Base-by-base conservation (phyloP, 345 rosid species). In the Citrus sp. region DNA sequence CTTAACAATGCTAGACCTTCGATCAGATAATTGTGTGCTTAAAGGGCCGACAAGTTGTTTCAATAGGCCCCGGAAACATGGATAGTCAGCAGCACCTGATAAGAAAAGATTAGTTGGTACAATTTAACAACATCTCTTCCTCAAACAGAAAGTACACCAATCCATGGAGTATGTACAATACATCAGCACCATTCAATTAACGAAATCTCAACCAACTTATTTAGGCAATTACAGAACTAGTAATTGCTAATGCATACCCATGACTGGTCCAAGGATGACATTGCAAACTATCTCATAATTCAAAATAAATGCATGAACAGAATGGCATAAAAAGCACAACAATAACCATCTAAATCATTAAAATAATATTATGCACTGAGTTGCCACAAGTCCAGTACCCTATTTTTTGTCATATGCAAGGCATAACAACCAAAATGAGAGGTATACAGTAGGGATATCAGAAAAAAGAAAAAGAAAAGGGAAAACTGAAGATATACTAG, bases 1-100 rank as follows among this genome's bases (percentile, higher is more conserved):
- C 88, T 96, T 96, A 69, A 96, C 99, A 72, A 96, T 89, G 86
- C 84, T 96, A 73, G 99, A 96, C 86, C 99, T 96, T 70, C 99
- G 88, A 82, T 96, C 99, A 54, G 97, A 87, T 82, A 96, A 87
- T 68, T 96, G 99, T 61, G 89, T 81, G 79, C 92, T 92, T 78
- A 96, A 80, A 77, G 98, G 98, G 46, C 92, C 92, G 79, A 88
- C 90, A 87, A 96, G 94, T 79, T 96, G 99, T 87, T 94, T 96
- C 88, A 96, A 64, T 72, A 94, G 92, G 81, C 98, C 98, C 74
- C 89, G 91, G 78, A 96, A 96, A 81, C 91, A 90, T 56, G 95
- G 89, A 80, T 90, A 92, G 72, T 92, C 94, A 80, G 90, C 72
- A 70, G 98, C 98, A 89, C 99, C 99, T 96, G 87, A 74, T 62